These are phyloP conservation scores for Ascosphaera apis DNA, from an alignment of 2,329 filamentous ascomycete genomes.

Conservation along the genomic window DNA sequence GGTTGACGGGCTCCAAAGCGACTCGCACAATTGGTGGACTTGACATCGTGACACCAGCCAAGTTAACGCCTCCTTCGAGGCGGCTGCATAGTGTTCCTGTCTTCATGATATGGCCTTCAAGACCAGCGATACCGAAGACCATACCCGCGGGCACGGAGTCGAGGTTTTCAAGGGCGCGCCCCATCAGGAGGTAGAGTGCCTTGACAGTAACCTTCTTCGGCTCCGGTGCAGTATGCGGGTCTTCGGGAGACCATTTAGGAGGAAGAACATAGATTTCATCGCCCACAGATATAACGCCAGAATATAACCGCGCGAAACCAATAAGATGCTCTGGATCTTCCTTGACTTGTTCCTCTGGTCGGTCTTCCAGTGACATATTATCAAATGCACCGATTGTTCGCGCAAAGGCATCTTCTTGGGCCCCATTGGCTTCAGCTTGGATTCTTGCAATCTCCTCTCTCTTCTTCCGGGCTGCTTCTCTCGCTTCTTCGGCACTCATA, in stretches of 20 bases:
- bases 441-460: conserved; percentile 67
- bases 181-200: conserved; percentile 89
- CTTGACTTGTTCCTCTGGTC: conserved; percentile 25
- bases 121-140: conserved; percentile 80
- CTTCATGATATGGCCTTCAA: conserved; percentile 86
- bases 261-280: conserved; percentile 78
- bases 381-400: conserved; percentile 38
- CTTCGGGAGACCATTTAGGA: conserved; percentile 74
- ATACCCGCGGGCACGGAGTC: conserved; percentile 75
- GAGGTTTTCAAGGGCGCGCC: conserved; percentile 61
- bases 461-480: conserved; percentile 70
- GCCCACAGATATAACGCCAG: conserved; percentile 68
- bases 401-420: conserved; percentile 26
- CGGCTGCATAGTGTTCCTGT: conserved; percentile 83
- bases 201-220: conserved; percentile 68
- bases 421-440: conserved; percentile 33
- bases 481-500: conserved; percentile 70
- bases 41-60: conserved; percentile 62
- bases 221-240: conserved; percentile 45
- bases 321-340: conserved; percentile 72
- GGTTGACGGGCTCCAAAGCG: conserved; percentile 79
- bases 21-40: conserved; percentile 87
- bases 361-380: conserved; percentile 32
- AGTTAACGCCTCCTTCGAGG: conserved; percentile 64
- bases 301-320: conserved; percentile 85